Base-by-base conservation (phyloP, 1,139 yeast genomes). In the Taphrina pruni region DNA sequence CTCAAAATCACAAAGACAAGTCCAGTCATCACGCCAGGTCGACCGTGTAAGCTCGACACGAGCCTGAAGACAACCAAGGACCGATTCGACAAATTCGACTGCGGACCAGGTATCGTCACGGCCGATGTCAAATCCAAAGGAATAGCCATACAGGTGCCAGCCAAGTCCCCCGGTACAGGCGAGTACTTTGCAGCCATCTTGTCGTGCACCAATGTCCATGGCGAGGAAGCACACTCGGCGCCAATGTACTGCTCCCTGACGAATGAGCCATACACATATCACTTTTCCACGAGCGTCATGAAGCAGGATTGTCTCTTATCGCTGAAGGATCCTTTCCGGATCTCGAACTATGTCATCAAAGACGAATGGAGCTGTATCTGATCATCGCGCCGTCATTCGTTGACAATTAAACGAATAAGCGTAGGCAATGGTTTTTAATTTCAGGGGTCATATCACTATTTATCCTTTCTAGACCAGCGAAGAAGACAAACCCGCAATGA, bases 231-330 rank as follows among this genome's bases (percentile, higher is more conserved):
- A 11, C n/a, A 45, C 6, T 45, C 48, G 8, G 12, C 20, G 48
- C 48, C 48, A 17, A 45, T 45, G 48, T 45, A 45, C 20, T 45
- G 48, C 48, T 45, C 20, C 20, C n/a, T n/a, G 48, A 12, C 48
- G n/a, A n/a, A 14, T n/a, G 20, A 45, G 20, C 20, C 48, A n/a
- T 45, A n/a, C 8, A 14, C n/a, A 12, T 45, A 45, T 45, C n/a
- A n/a, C 8, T 45, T 45, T 17, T 12, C 48, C 20, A 12, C 8
- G 20, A 45, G 20, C 9, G 48, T n/a, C 17, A 45, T 45, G 20
- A 45, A 45, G 48, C 20, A 45, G 9, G 48, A 45, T 45, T 45
- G 48, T n/a, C 17, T 12, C 20, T 45, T 45, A 6, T 45, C 48
- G n/a, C n/a, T 45, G 8, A 8, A 12, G 20, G 48, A 45, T 7